A percentile compares a stretch with the other conserved stretches of the same genome.
These are phyloP conservation scores for Pezicula neosporulosa DNA, from an alignment of 2,329 filamentous ascomycete species.

Conservation along the genomic window DNA sequence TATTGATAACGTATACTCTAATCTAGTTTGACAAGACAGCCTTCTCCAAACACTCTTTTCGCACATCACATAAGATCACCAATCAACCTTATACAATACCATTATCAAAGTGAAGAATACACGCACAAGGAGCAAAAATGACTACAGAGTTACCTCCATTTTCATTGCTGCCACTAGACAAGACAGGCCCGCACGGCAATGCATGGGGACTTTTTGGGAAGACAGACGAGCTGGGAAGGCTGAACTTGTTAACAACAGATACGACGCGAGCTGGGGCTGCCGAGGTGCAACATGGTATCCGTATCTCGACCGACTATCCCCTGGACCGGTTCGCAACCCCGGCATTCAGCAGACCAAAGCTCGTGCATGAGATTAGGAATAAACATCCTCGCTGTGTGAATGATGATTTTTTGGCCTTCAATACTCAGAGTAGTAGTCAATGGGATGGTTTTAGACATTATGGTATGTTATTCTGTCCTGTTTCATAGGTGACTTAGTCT, in stretches of 20 bases:
- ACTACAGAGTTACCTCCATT: neutral
- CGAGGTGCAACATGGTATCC: neutral
- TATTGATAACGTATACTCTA: no score
- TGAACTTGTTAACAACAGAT: neutral
- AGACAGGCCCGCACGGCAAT: neutral
- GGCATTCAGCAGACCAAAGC: constrained; percentile 37
- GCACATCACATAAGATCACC: no score
- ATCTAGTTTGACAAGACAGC: no score
- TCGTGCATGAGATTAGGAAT: constrained; percentile 49
- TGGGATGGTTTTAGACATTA: constrained; percentile 54
- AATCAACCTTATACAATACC: no score
- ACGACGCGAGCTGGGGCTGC: neutral
- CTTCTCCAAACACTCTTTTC: no score
- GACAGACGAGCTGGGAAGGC: constrained; percentile 50
- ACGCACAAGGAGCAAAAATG: no score
- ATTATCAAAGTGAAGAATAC: no score
- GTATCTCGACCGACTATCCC: constrained; percentile 58
- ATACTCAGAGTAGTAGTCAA: constrained; percentile 52
- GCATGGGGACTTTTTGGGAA: constrained; percentile 48
- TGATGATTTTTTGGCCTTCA: constrained; percentile 58
- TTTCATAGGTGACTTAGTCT: neutral
- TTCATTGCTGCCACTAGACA: neutral
- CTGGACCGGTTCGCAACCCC: constrained; percentile 48
- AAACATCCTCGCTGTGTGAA: constrained; percentile 52
- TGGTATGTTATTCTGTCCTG: constrained; percentile 15